Conservation (phyloP, 2,329 filamentous ascomycete species). For the Ceratocystis papillata region DNA sequence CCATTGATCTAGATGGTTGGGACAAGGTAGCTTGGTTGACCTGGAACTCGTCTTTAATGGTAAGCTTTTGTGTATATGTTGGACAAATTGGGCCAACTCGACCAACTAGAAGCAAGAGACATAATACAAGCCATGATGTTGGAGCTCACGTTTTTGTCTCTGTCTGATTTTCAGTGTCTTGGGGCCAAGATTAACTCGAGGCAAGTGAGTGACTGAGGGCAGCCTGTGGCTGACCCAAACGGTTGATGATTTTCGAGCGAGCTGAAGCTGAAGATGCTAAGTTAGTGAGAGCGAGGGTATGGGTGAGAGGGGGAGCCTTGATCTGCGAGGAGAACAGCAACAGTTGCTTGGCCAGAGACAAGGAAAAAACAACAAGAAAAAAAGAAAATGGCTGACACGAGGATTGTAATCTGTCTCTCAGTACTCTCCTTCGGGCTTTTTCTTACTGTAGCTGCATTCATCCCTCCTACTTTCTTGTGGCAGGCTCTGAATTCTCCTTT, state of each 20-base stretch:
- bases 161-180: background rate
- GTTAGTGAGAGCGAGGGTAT: background rate
- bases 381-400: background rate
- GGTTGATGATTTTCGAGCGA: background rate
- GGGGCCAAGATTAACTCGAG: background rate
- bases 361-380: background rate
- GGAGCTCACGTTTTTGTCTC: background rate
- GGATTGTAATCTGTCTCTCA: too few relatives aligned
- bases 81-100: too few relatives aligned
- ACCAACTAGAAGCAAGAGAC: too few relatives aligned
- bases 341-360: background rate
- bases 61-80: too few relatives aligned
- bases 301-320: background rate
- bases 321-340: background rate
- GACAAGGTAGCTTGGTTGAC: too few relatives aligned
- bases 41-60: too few relatives aligned
- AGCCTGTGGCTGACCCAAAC: background rate
- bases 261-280: constrained; percentile 7
- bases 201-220: background rate
- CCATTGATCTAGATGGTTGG: too few relatives aligned
- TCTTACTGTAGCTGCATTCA: too few relatives aligned
- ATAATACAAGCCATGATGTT: too few relatives aligned
- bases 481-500: background rate
- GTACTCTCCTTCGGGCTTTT: too few relatives aligned
- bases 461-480: too few relatives aligned